Evolutionary conservation across 495 filamentous ascomycete genomes (phyloP), one percentile per base, ranked within the genome.

Genomic region (Durotheca rogersii): DNA sequence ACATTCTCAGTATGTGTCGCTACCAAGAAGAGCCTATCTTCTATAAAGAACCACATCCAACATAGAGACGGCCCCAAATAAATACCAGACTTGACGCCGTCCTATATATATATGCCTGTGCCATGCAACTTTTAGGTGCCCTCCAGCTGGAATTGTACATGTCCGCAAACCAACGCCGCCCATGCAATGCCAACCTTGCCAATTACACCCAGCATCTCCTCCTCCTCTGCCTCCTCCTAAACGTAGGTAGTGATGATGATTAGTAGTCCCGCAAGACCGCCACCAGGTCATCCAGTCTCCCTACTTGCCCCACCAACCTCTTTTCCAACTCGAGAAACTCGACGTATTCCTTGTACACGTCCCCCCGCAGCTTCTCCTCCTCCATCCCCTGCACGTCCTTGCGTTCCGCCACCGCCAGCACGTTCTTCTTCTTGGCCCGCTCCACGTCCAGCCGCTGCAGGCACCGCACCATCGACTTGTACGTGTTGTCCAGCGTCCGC

Each of bases 381-480:
- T 92, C 88, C 15, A 84, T 79, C 4, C 88, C 89, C 48, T 83
- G 77, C 20, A 97, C 86, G 64, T 97, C 91, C 7, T 77, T 85
- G 7, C 93, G 80, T 63, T 89, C 84, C 0, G 84, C 86, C 54
- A 94, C 83, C 19, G 83, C 78, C 0, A 97, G 67, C 16, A 94
- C 79, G 15, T 79, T 78, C 55, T 79, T 76, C 10, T 84, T 75
- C 41, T 84, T 81, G 17, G 76, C 73, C 17, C 82, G 78, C 66
- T 96, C 89, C 30, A 84, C 80, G 27, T 81, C 78, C 17, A 88
- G 72, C 9, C 88, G 81, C 65, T 95, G 88, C 40, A 96, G 58
- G 33, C 82, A 84, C 30, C 89, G 81, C n/a, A 86, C 79, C 90
- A 97, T 95, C 9, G 84, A 80, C 64, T 90, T 90, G 73, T 95